Conservation (phyloP, 805 yeast genomes). For the Lipomyces starkeyi region DNA sequence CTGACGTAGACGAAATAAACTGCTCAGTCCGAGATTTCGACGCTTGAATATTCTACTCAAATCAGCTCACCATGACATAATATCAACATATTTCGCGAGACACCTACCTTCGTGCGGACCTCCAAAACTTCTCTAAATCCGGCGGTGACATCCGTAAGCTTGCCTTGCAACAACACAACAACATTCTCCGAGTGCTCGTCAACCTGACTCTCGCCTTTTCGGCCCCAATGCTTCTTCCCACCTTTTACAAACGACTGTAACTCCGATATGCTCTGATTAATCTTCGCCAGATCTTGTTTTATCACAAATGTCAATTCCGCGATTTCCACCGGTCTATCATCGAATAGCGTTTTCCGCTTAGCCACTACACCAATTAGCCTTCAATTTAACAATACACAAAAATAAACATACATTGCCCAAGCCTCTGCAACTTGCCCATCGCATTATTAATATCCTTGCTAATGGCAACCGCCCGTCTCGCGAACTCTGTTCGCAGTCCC, state of each 20-base stretch:
- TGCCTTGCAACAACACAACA: constrained; percentile 82
- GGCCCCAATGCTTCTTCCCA: constrained; percentile 45
- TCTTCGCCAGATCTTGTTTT: constrained; percentile 80
- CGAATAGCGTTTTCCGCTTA: constrained; percentile 86
- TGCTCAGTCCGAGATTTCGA: constrained; percentile 84
- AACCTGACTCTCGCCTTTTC: constrained; percentile 60
- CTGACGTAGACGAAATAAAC: constrained; percentile 60
- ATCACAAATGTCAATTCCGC: constrained; percentile 86
- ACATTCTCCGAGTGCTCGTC: constrained; percentile 82
- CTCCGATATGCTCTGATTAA: constrained; percentile 71
- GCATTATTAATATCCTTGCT: constrained; percentile 90
- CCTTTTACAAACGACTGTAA: constrained; percentile 59
- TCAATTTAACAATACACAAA: neutral
- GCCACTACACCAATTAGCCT: constrained; percentile 57
- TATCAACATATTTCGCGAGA: neutral
- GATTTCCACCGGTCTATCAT: constrained; percentile 92
- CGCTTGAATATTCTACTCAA: constrained; percentile 65
- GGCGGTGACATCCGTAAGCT: constrained; percentile 89
- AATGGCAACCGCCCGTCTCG: constrained; percentile 72
- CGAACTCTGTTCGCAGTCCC: constrained; percentile 59
- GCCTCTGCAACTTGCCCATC: constrained; percentile 76
- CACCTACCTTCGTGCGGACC: constrained; percentile 65
- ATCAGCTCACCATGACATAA: neutral
- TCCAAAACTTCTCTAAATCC: constrained; percentile 90
- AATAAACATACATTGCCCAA: constrained; percentile 58